Evolutionary conservation across 1,284 basidiomycete genomes (phyloP), one percentile per base, ranked within the genome.

Genomic region (Erythrobasidium hasegawianum): DNA sequence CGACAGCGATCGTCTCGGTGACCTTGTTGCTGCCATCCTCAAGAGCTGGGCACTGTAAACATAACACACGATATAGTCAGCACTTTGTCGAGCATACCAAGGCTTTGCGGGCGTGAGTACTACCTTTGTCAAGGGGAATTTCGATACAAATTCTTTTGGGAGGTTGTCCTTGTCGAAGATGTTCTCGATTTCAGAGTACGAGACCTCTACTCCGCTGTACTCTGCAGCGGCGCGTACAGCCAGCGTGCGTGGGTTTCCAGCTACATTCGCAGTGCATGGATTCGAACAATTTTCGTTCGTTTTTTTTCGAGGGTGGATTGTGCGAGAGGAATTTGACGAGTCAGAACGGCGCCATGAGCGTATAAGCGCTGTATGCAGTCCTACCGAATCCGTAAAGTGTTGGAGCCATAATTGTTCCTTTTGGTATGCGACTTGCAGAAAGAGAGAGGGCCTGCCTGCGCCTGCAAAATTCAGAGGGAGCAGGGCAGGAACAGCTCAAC

Each of bases 1-100:
- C 87, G 77, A 97, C 92, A 67, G 91, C 86, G 68, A 81, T 78
- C 62, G 83, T 82, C 82, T 96, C 94, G 74, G 85, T 84, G 70
- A 97, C 80, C 73, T 81, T 82, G 82, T 91, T 85, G 62, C 75
- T 72, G 68, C 91, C 92, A 77, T 95, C 81, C 78, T 92, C 88
- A 66, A 89, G 85, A 40, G 86, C 86, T 49, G 95, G 94, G 73
- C 94, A 85, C 82, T 89, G 90, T 70, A 87, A 89, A n/a, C n/a
- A n/a, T n/a, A n/a, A n/a, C n/a, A n/a, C n/a, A n/a, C n/a, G n/a
- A n/a, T n/a, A n/a, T n/a, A n/a, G n/a, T n/a, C n/a, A n/a, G n/a
- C n/a, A n/a, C n/a, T n/a, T n/a, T n/a, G n/a, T n/a, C n/a, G n/a
- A n/a, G n/a, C n/a, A n/a, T n/a, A n/a, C n/a, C n/a, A n/a, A n/a